Base-by-base conservation (phyloP, 2,329 filamentous ascomycete genomes). In the Pezicula neosporulosa region DNA sequence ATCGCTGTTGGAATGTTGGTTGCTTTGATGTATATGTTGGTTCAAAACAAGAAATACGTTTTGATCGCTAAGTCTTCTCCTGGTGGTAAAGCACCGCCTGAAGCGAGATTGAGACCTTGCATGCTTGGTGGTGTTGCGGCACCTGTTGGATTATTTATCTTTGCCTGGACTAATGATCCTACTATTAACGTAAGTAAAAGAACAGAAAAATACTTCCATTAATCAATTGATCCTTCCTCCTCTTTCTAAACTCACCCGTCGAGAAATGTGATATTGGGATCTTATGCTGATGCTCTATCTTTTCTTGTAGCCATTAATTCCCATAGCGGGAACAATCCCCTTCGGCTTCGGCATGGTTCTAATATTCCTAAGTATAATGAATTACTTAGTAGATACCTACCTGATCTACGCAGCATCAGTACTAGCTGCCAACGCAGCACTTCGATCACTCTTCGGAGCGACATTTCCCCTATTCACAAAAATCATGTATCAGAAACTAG, bases 391-490 rank as follows among this genome's bases (percentile, higher is more conserved):
- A 15, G 86, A 88, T 62, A 72, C 63, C 48, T 77, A 90, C 67
- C 85, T 85, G 47, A 86, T 92, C 59, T 93, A 85, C 56, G 87
- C 89, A 1, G 88, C 88, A 1, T 89, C 85, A 0, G 87, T 85
- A 0, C 73, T 92, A 10, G 89, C 89, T 2, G 86, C 86, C 47
- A 90, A 85, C 67, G 77, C 83, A 2, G 81, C 91, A 21, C 70
- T 91, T 13, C 83, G 88, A 50, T 89, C 85, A 0, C 69, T 88
- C 10, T 88, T 90, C 56, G 87, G 86, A 53, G 81, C 84, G 2
- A 82, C 78, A 1, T 90, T 90, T 70, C 87, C 87, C 0, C 76
- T 90, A 1, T 90, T 90, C 68, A 87, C 86, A 0, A 75, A 72
- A 0, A 72, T 67, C 36, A 71, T 72, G 68, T 72, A 69, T 52